Evolutionary conservation across 306 rosid species (phyloP).

Genomic region (Cicer yamashitae): DNA sequence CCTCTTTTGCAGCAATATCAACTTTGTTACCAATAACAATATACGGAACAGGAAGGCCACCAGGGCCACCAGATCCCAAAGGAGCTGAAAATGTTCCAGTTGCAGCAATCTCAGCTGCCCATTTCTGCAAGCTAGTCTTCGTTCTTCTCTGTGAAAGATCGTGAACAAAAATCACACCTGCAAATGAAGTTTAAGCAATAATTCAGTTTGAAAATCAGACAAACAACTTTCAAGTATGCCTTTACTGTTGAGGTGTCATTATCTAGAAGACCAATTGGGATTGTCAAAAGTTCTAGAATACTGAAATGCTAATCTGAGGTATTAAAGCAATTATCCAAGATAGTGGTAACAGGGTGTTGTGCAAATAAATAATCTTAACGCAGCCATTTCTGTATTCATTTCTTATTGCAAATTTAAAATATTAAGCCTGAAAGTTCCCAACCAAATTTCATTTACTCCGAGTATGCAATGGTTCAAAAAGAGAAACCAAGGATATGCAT

Average conservation of each 20-base stretch:
- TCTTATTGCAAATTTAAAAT: slow-evolving; percentile 8
- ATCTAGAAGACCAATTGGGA: slow-evolving; percentile 33
- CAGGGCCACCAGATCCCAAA: slow-evolving; percentile 89
- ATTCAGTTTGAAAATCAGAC: slow-evolving; percentile 31
- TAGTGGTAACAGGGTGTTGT: background rate
- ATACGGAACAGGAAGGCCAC: slow-evolving; percentile 96
- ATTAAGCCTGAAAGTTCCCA: background rate
- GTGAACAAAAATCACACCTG: slow-evolving; percentile 98
- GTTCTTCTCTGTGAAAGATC: slow-evolving; percentile 98
- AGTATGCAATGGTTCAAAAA: slow-evolving; percentile 14
- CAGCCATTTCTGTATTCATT: background rate
- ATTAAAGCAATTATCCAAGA: slow-evolving; percentile 16
- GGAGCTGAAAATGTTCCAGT: slow-evolving; percentile 98
- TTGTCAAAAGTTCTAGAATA: slow-evolving; percentile 27
- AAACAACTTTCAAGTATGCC: slow-evolving; percentile 19
- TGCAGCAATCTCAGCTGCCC: slow-evolving; percentile 92
- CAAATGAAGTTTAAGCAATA: slow-evolving; percentile 51
- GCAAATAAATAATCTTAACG: slow-evolving; percentile 28
- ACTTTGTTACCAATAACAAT: slow-evolving; percentile 91
- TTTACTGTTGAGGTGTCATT: slow-evolving; percentile 15
- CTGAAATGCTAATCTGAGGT: slow-evolving; percentile 10
- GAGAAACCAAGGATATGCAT: slow-evolving; percentile 8
- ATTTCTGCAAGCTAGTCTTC: slow-evolving; percentile 87
- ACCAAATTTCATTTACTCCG: slow-evolving; percentile 5
- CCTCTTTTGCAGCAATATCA: slow-evolving; percentile 95